These are phyloP conservation scores for Ogataea paraovalis DNA, from an alignment of 805 yeast species.

Conservation along the genomic window DNA sequence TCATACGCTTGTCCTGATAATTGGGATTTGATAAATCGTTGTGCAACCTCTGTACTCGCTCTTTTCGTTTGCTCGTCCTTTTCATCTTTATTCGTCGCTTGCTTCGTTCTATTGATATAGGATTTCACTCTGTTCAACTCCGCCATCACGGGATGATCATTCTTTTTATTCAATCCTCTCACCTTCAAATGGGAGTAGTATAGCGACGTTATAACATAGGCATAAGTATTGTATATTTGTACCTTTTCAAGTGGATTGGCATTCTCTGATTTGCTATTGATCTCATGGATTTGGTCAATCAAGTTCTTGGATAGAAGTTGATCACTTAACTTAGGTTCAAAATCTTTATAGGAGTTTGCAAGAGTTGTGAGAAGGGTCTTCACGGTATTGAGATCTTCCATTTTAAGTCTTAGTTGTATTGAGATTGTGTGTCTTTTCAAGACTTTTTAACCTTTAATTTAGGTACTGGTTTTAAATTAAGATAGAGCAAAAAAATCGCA, in stretches of 20 bases:
- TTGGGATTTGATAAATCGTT: conserved; percentile 33
- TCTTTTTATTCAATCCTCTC: conserved; percentile 49
- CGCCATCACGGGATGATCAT: conserved; percentile 57
- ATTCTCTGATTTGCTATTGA: not conserved
- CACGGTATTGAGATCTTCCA: conserved; percentile 46
- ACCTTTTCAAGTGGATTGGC: conserved; percentile 27
- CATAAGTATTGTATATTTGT: conserved; percentile 32
- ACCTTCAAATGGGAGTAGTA: conserved; percentile 58
- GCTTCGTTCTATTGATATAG: conserved; percentile 60
- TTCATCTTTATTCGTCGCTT: conserved; percentile 28
- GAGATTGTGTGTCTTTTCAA: too few species aligned
- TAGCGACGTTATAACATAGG: conserved; percentile 54
- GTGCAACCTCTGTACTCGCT: conserved; percentile 37
- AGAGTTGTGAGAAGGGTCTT: conserved; percentile 37
- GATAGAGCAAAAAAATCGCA: too few species aligned
- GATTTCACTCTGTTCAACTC: conserved; percentile 64
- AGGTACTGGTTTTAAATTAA: too few species aligned
- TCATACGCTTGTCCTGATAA: conserved; percentile 13
- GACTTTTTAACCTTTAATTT: too few species aligned
- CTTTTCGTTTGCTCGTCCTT: conserved; percentile 17
- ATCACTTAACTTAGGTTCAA: conserved; percentile 34
- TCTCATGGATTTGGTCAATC: conserved; percentile 31
- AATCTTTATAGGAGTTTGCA: conserved; percentile 33
- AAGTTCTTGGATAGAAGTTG: conserved; percentile 34
- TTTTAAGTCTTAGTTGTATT: too few species aligned